Conservation (phyloP, 148 eudicot species). For the Camellia japonica region DNA sequence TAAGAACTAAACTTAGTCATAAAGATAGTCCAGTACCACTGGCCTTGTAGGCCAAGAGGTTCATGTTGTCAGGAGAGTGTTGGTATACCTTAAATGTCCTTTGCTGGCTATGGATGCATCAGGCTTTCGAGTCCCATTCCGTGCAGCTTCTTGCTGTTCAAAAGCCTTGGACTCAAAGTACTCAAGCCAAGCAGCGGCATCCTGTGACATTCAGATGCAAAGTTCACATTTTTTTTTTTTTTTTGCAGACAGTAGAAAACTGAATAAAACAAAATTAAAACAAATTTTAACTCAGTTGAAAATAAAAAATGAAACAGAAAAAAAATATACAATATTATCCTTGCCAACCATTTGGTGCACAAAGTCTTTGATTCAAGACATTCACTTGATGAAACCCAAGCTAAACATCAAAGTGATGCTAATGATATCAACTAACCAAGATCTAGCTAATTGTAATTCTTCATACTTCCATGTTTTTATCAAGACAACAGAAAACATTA, state of each 20-base stretch:
- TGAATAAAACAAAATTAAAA: not conserved
- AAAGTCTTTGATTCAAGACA: not conserved
- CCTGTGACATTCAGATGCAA: conserved; percentile 48
- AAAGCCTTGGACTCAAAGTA: conserved; percentile 99
- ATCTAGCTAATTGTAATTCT: not conserved
- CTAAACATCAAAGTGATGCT: not conserved
- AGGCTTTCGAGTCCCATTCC: conserved; percentile 94
- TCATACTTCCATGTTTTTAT: not conserved
- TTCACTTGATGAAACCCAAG: not conserved
- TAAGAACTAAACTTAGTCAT: not conserved
- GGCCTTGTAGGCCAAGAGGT: conserved; percentile 11
- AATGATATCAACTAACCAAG: not conserved
- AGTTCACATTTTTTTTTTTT: not conserved
- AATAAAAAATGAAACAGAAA: not conserved
- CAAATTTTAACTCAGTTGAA: not conserved
- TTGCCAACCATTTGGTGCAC: not conserved
- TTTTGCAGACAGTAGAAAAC: not conserved
- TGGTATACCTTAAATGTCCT: conserved; percentile 88
- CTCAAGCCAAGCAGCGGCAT: conserved; percentile 99
- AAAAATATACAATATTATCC: not conserved
- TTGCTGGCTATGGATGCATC: conserved; percentile 99
- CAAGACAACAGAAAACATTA: not conserved
- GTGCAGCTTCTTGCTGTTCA: conserved; percentile 99
- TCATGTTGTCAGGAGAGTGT: conserved; percentile 12
- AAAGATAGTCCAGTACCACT: conserved; percentile 2